phyloP scores from a whole-genome alignment of 148 eudicot genomes.

The Tetragonia tetragonoides region DNA sequence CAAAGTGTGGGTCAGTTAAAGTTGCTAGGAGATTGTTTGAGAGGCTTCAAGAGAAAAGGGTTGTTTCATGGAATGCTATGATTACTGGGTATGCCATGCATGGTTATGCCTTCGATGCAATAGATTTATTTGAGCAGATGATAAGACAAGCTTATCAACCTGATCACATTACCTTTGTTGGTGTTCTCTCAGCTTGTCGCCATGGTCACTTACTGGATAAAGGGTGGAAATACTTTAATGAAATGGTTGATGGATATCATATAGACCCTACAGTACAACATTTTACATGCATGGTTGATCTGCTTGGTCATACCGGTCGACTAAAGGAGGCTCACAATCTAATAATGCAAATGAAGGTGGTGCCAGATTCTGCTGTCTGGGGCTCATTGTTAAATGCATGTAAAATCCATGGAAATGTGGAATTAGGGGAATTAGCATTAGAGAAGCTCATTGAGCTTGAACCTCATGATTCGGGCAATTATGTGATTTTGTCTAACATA shows the following conservation, averaged over 20 bases:
- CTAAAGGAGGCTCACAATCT: conserved; percentile 49
- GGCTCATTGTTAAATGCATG: conserved; percentile 60
- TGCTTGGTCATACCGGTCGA: conserved; percentile 54
- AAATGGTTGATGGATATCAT: conserved; percentile 45
- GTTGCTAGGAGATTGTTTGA: conserved; percentile 53
- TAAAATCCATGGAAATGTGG: conserved; percentile 51
- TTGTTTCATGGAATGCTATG: conserved; percentile 73
- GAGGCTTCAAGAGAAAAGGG: conserved; percentile 39
- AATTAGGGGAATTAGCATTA: conserved; percentile 51
- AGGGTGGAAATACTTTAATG: conserved; percentile 50
- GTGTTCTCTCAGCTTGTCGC: conserved; percentile 77
- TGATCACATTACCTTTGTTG: conserved; percentile 79
- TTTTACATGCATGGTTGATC: conserved; percentile 63
- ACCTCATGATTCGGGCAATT: conserved; percentile 58
- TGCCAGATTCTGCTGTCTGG: conserved; percentile 57
- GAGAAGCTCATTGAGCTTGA: conserved; percentile 56
- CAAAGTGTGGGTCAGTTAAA: conserved; percentile 51
- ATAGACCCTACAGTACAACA: conserved; percentile 57
- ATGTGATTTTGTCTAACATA: conserved; percentile 55
- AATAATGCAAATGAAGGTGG: conserved; percentile 42
- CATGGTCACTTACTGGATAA: conserved; percentile 69
- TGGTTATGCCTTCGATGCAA: conserved; percentile 49
- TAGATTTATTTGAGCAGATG: conserved; percentile 57
- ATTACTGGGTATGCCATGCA: conserved; percentile 74
- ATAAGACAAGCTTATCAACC: conserved; percentile 36